Conservation (phyloP, 805 yeast species). For the Starmerella lactis-condensi region DNA sequence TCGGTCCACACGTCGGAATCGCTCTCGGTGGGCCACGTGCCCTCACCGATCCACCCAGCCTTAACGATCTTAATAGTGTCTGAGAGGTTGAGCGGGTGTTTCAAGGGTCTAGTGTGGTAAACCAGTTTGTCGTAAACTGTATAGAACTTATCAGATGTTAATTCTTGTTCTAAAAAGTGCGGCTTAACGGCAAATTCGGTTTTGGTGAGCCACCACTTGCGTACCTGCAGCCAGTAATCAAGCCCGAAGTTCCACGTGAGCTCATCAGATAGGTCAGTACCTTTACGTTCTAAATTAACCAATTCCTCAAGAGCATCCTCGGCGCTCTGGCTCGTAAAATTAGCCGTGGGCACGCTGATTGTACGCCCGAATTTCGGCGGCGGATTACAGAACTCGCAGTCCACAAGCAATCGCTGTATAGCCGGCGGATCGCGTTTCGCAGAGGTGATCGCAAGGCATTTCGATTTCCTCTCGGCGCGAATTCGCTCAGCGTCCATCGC, state of each 20-base stretch:
- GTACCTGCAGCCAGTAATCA: conserved; percentile 48
- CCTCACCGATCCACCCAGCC: conserved; percentile 69
- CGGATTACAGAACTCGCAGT: conserved; percentile 20
- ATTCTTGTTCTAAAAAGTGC: conserved; percentile 16
- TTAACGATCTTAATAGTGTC: conserved; percentile 57
- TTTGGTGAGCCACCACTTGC: conserved; percentile 42
- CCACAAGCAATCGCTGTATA: conserved; percentile 18
- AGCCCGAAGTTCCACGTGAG: conserved; percentile 36
- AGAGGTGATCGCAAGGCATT: conserved; percentile 16
- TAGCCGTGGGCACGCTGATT: conserved; percentile 11
- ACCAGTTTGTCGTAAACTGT: conserved; percentile 50
- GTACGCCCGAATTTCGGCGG: conserved; percentile 15
- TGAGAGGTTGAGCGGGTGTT: conserved; percentile 49
- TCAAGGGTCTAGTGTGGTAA: conserved; percentile 47
- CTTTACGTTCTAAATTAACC: conserved; percentile 7
- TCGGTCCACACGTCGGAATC: conserved; percentile 17
- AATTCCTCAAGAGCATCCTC: conserved; percentile 7
- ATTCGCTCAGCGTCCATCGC: conserved; percentile 10
- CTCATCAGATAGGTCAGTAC: conserved; percentile 17
- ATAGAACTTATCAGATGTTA: conserved; percentile 22
- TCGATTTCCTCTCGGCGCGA: conserved; percentile 15
- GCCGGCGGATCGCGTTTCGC: conserved; percentile 19
- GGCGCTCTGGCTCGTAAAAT: conserved; percentile 11
- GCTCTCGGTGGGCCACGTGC: conserved; percentile 36
- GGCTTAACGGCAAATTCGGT: conserved; percentile 13